Percentiles rank a stretch among this genome's conserved stretches.
phyloP scores from a whole-genome alignment of 768 basidiomycete species.

The Leccinum arenicola region DNA sequence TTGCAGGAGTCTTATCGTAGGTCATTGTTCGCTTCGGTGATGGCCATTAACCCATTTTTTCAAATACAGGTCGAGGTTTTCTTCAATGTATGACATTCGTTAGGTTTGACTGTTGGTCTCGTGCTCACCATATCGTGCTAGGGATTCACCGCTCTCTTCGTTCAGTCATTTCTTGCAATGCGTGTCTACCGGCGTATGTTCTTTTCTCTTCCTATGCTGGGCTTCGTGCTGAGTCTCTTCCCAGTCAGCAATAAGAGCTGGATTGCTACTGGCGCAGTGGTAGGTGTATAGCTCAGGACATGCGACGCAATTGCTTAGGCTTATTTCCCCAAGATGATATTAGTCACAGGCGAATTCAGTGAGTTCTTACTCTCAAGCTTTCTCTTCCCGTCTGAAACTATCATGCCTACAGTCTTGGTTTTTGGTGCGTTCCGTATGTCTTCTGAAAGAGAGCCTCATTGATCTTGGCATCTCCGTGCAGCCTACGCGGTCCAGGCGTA shows the following conservation, averaged over 20 bases:
- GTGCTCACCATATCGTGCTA: conserved; percentile 7
- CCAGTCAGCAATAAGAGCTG: conserved; percentile 52
- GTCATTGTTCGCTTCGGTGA: neutral
- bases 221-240: conserved; percentile 9
- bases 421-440: conserved; percentile 29
- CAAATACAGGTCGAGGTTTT: conserved; percentile 45
- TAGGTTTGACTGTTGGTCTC: neutral
- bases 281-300: conserved; percentile 3
- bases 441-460: neutral
- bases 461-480: conserved; percentile 13
- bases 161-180: conserved; percentile 55
- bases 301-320: neutral
- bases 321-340: conserved; percentile 13
- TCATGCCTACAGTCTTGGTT: conserved; percentile 27
- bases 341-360: conserved; percentile 45
- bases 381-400: conserved; percentile 5
- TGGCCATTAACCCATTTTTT: neutral
- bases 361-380: conserved; percentile 1
- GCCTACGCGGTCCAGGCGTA: conserved; percentile 39
- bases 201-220: neutral
- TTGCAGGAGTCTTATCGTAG: conserved; percentile 27
- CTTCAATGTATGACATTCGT: conserved; percentile 41
- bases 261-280: conserved; percentile 38
- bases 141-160: conserved; percentile 51
- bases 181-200: conserved; percentile 51